Evolutionary conservation across 495 filamentous ascomycete species (phyloP).

Genomic region (Penicillium atrosanguineum): DNA sequence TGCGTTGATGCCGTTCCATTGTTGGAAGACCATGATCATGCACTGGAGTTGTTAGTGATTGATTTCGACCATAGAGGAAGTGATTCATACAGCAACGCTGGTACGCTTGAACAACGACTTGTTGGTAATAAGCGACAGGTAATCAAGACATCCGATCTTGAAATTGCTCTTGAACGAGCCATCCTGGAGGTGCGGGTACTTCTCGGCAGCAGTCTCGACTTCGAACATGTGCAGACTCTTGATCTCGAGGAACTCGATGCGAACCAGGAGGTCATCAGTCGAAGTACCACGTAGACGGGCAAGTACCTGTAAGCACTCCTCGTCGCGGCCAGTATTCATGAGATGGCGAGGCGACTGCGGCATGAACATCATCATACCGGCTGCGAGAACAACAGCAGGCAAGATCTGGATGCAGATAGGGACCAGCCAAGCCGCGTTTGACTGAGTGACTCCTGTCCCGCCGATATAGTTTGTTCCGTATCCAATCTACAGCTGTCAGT

Average conservation of each 20-base stretch:
- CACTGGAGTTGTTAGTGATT: slow-evolving; percentile 17
- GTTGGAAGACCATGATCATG: slow-evolving; percentile 53
- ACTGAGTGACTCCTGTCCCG: slow-evolving; percentile 40
- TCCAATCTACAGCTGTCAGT: slow-evolving; percentile 11
- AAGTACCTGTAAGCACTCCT: slow-evolving; percentile 47
- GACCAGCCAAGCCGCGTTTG: slow-evolving; percentile 43
- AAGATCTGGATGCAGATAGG: slow-evolving; percentile 45
- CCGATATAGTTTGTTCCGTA: slow-evolving; percentile 48
- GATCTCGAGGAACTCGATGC: slow-evolving; percentile 78
- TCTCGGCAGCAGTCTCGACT: slow-evolving; percentile 60
- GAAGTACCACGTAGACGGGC: slow-evolving; percentile 60
- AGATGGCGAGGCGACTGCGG: slow-evolving; percentile 80
- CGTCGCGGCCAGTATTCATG: slow-evolving; percentile 57
- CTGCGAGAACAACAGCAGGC: slow-evolving; percentile 39
- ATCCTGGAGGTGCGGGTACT: slow-evolving; percentile 32
- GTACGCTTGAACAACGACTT: slow-evolving; percentile 38
- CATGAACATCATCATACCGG: slow-evolving; percentile 61
- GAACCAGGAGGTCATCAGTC: slow-evolving; percentile 60
- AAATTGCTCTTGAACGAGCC: slow-evolving; percentile 30
- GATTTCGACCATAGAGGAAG: background rate
- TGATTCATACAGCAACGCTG: slow-evolving; percentile 28
- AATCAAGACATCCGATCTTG: slow-evolving; percentile 31
- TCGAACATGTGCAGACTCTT: slow-evolving; percentile 74
- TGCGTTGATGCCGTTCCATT: slow-evolving; percentile 58
- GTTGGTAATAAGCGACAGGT: slow-evolving; percentile 31